Percentiles rank a stretch among this genome's conserved stretches.
Conservation (phyloP, 192 early-diverging fungal species). For the Backusella sp. region DNA sequence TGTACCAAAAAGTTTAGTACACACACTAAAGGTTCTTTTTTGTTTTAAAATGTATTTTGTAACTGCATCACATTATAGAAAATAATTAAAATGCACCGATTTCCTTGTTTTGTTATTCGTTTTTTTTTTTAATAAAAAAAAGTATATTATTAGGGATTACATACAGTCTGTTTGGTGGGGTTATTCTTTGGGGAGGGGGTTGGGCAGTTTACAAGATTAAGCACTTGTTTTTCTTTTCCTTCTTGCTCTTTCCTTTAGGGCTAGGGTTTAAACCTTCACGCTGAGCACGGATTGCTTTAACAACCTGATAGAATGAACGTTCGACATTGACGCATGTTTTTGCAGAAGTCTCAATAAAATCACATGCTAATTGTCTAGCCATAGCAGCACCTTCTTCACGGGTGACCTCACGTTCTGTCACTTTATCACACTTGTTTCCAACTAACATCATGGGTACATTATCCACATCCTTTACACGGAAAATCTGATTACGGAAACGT, state of each 20-base stretch:
- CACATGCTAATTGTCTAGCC: slow-evolving; percentile 70
- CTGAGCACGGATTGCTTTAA: slow-evolving; percentile 68
- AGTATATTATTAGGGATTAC: neutral
- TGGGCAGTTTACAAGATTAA: neutral
- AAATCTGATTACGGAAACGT: slow-evolving; percentile 80
- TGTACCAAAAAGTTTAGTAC: neutral
- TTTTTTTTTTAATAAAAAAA: neutral
- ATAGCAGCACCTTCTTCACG: slow-evolving; percentile 75
- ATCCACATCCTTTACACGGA: slow-evolving; percentile 84
- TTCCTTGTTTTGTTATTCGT: neutral
- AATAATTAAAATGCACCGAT: neutral
- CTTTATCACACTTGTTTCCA: slow-evolving; percentile 88
- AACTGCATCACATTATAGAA: neutral
- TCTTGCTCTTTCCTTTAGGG: slow-evolving; percentile 10
- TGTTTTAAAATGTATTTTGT: neutral
- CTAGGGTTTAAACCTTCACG: slow-evolving; percentile 38
- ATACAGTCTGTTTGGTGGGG: neutral
- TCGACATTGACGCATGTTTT: slow-evolving; percentile 89
- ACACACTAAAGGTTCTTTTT: neutral
- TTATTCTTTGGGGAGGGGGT: neutral
- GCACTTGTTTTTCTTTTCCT: slow-evolving; percentile 10
- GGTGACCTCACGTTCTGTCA: slow-evolving; percentile 75
- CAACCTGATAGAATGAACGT: slow-evolving; percentile 74
- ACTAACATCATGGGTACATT: slow-evolving; percentile 84
- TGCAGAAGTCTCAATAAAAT: slow-evolving; percentile 83